Percentiles rank a stretch among this genome's conserved stretches.
Conservation (phyloP, 345 rosid species). For the Salix suchowensis region DNA sequence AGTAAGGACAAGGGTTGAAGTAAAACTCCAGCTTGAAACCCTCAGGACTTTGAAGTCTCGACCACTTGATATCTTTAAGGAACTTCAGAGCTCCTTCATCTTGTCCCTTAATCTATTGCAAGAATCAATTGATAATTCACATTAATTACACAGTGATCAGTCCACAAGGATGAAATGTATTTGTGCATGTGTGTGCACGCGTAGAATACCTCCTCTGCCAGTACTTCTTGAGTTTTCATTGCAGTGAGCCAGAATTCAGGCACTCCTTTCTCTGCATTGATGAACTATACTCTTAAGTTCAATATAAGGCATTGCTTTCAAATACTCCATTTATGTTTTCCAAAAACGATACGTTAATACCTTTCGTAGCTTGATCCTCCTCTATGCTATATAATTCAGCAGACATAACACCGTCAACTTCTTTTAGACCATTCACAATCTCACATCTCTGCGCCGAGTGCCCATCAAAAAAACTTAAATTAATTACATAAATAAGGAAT, state of each 20-base stretch:
- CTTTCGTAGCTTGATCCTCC: slow-evolving; percentile 7
- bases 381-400: neutral
- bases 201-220: slow-evolving; percentile 18
- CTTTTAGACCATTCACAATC: slow-evolving; percentile 17
- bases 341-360: neutral
- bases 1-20: slow-evolving; percentile 28
- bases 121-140: neutral
- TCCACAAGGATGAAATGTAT: neutral
- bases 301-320: neutral
- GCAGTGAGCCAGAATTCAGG: slow-evolving; percentile 26
- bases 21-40: slow-evolving; percentile 34
- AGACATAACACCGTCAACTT: slow-evolving; percentile 12
- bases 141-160: neutral
- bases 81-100: slow-evolving; percentile 32
- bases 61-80: slow-evolving; percentile 27
- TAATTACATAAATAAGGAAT: neutral
- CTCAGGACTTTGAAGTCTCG: slow-evolving; percentile 17
- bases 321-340: neutral
- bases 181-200: neutral
- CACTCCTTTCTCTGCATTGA: slow-evolving; percentile 18
- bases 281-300: neutral
- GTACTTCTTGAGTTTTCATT: slow-evolving; percentile 17
- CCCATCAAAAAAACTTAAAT: slow-evolving; percentile 1
- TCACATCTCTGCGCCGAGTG: slow-evolving; percentile 10
- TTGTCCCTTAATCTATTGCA: slow-evolving; percentile 21